Conservation (phyloP, 2,329 filamentous ascomycete species). For the Botrytis aclada region DNA sequence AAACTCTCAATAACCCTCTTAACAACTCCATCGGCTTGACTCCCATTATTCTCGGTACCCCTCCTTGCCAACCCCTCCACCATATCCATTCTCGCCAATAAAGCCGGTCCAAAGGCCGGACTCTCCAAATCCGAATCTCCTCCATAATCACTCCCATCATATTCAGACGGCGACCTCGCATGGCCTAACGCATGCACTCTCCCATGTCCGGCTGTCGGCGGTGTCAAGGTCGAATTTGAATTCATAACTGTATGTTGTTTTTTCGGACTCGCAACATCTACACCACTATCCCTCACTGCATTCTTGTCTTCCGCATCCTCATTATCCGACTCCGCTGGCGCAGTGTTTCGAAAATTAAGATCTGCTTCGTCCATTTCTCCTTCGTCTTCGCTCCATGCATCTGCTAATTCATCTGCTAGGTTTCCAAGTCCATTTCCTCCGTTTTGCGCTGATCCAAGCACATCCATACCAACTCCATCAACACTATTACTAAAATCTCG, state of each 20-base stretch:
- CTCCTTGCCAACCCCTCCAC: conserved; percentile 67
- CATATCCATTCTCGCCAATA: conserved; percentile 68
- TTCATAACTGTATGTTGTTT: conserved; percentile 22
- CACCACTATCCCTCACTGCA: conserved; percentile 38
- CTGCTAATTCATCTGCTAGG: conserved; percentile 76
- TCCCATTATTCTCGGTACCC: conserved; percentile 64
- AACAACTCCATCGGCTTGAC: conserved; percentile 63
- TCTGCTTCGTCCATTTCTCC: conserved; percentile 52
- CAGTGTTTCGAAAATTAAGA: conserved; percentile 38
- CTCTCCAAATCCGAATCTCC: conserved; percentile 68
- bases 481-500: conserved; percentile 12
- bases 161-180: conserved; percentile 54
- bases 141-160: conserved; percentile 73
- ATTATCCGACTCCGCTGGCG: not conserved
- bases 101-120: conserved; percentile 62
- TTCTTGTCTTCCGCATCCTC: conserved; percentile 34
- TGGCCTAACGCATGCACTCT: conserved; percentile 50
- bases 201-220: conserved; percentile 22
- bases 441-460: conserved; percentile 37
- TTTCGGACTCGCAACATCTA: conserved; percentile 33
- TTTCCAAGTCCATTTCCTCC: conserved; percentile 65
- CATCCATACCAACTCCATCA: conserved; percentile 26
- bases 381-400: conserved; percentile 65
- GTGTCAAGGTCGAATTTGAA: conserved; percentile 27
- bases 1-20: conserved; percentile 66